These are phyloP conservation scores for Fusarium musae DNA, from an alignment of 2,329 filamentous ascomycete species.

Conservation along the genomic window DNA sequence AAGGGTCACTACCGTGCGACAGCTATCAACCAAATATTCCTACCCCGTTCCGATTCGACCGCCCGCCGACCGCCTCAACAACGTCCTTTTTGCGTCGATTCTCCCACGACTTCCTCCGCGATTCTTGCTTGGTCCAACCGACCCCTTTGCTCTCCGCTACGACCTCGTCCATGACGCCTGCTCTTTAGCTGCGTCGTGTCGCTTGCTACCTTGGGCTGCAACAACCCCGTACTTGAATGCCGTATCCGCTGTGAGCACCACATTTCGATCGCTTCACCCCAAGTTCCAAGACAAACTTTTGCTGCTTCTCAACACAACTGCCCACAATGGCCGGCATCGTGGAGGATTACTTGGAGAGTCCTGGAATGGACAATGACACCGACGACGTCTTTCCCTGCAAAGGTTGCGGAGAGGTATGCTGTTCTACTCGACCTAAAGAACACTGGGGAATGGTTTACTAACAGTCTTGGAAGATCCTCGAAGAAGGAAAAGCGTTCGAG, in stretches of 20 bases:
- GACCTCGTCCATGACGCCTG: slow-evolving; percentile 41
- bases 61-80: slow-evolving; percentile 25
- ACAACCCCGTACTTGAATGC: slow-evolving; percentile 36
- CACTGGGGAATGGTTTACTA: slow-evolving; percentile 23
- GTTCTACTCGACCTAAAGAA: neutral
- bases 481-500: slow-evolving; percentile 98
- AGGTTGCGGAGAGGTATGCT: slow-evolving; percentile 85
- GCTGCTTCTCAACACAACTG: slow-evolving; percentile 17
- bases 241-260: slow-evolving; percentile 20
- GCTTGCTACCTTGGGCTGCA: slow-evolving; percentile 37
- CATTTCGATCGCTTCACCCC: slow-evolving; percentile 22
- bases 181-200: slow-evolving; percentile 36
- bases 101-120: slow-evolving; percentile 13
- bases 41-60: slow-evolving; percentile 19
- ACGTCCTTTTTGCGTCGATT: slow-evolving; percentile 23
- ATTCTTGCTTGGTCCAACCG: slow-evolving; percentile 24
- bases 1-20: slow-evolving; percentile 37
- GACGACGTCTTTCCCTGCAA: slow-evolving; percentile 92
- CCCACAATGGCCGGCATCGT: slow-evolving; percentile 60
- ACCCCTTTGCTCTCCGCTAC: slow-evolving; percentile 14
- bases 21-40: slow-evolving; percentile 29
- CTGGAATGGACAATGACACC: slow-evolving; percentile 75
- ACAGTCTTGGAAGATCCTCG: slow-evolving; percentile 76
- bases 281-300: slow-evolving; percentile 12
- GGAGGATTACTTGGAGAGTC: slow-evolving; percentile 71